These are phyloP conservation scores for Reticulomyxa filosa DNA, from an alignment of 78 protist species.

Conservation along the genomic window DNA sequence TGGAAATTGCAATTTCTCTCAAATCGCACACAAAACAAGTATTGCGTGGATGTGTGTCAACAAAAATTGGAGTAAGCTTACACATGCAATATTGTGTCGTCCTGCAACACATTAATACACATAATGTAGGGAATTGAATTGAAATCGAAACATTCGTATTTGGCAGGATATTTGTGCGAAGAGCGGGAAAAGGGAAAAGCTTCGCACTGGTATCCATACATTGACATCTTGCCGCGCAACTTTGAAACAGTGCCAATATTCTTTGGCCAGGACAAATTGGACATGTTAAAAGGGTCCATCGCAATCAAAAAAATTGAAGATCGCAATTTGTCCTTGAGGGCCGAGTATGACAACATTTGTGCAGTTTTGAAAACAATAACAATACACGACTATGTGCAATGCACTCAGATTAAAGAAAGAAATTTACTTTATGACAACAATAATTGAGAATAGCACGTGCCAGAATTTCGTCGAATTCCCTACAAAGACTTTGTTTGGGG, in stretches of 20 bases:
- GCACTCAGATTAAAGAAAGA: no score
- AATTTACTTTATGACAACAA: no score
- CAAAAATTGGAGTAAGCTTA: no score
- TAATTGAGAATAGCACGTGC: no score
- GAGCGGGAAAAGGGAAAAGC: background rate
- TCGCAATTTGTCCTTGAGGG: background rate
- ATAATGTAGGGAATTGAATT: no score
- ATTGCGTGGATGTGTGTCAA: no score
- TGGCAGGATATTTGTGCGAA: background rate
- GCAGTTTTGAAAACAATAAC: no score
- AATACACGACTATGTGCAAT: no score
- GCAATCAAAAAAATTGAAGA: background rate
- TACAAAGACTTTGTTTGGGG: conserved; percentile 1
- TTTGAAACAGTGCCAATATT: background rate
- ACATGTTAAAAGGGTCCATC: background rate
- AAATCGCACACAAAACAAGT: no score
- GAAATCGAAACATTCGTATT: conserved; percentile 1
- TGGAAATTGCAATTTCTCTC: no score
- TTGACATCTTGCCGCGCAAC: background rate
- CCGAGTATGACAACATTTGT: conserved; percentile 4
- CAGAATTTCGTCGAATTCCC: background rate
- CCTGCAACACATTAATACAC: no score
- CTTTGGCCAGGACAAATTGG: background rate
- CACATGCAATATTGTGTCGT: no score
- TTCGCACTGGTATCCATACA: background rate